These are phyloP conservation scores for Cyberlindnera petersonii DNA, from an alignment of 805 yeast species.

Conservation along the genomic window DNA sequence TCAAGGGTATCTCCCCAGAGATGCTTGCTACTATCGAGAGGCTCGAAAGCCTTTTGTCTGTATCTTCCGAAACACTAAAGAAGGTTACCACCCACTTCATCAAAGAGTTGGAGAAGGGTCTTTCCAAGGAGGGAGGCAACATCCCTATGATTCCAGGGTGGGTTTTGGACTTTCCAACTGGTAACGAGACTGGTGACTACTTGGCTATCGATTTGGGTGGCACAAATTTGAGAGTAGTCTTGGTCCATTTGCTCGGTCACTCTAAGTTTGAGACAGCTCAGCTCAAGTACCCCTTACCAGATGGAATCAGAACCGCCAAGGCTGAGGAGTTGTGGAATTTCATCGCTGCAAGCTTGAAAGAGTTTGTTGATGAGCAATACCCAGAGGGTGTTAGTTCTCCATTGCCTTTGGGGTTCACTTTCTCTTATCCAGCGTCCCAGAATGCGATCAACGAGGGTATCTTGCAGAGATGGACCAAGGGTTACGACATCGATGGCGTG, in stretches of 20 bases:
- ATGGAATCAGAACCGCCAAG: conserved; percentile 69
- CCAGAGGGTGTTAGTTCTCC: conserved; percentile 62
- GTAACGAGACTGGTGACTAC: conserved; percentile 84
- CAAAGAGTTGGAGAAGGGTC: conserved; percentile 76
- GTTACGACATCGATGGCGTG: conserved; percentile 88
- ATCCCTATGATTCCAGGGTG: conserved; percentile 97
- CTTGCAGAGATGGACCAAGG: conserved; percentile 96
- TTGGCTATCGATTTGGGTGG: conserved; percentile 97
- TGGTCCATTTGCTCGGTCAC: conserved; percentile 79
- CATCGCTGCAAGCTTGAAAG: conserved; percentile 75
- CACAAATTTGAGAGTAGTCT: conserved; percentile 89
- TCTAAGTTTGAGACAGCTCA: conserved; percentile 82
- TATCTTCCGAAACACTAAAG: conserved; percentile 55
- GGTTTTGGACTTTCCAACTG: conserved; percentile 93
- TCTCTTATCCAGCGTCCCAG: conserved; percentile 88
- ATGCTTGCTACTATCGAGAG: conserved; percentile 54
- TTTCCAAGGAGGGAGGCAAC: conserved; percentile 70
- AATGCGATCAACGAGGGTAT: conserved; percentile 78
- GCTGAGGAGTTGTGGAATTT: conserved; percentile 78
- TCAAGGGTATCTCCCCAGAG: conserved; percentile 54
- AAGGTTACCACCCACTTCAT: conserved; percentile 73
- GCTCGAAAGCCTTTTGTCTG: conserved; percentile 59
- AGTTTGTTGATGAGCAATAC: conserved; percentile 61
- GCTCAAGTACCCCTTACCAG: conserved; percentile 80
- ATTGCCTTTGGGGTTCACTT: conserved; percentile 89